Conservation (phyloP, 768 basidiomycete species). For the Hygrophorus pudorinus region DNA sequence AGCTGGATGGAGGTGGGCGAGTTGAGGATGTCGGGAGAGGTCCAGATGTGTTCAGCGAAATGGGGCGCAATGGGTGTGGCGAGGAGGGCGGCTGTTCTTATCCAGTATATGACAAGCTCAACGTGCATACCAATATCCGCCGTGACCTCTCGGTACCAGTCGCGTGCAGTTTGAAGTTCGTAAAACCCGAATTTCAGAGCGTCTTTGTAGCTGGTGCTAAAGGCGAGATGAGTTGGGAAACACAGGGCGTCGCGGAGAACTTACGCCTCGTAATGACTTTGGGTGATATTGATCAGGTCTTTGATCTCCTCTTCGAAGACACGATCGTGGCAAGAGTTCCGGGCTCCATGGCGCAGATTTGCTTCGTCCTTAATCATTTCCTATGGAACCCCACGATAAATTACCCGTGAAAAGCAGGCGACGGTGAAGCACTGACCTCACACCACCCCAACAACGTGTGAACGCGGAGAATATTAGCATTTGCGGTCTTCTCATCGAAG, state of each 20-base stretch:
- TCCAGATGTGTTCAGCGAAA: conserved; percentile 88
- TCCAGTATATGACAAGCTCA: conserved; percentile 81
- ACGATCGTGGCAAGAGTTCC: conserved; percentile 71
- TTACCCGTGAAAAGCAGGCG: neutral
- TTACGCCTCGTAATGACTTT: conserved; percentile 74
- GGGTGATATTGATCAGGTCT: conserved; percentile 72
- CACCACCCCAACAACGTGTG: conserved; percentile 90
- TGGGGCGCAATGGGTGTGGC: conserved; percentile 87
- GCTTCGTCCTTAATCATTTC: conserved; percentile 70
- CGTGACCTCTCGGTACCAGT: conserved; percentile 95
- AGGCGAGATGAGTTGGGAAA: neutral
- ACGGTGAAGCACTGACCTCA: conserved; percentile 42
- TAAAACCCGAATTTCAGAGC: conserved; percentile 94
- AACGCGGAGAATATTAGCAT: conserved; percentile 89
- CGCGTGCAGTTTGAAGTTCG: conserved; percentile 84
- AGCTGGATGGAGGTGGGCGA: conserved; percentile 69
- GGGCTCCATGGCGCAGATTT: conserved; percentile 63
- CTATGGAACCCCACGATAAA: conserved; percentile 26
- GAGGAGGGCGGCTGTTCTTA: conserved; percentile 70
- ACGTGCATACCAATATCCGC: conserved; percentile 84
- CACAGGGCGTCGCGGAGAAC: conserved; percentile 18
- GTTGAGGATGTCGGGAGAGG: conserved; percentile 44
- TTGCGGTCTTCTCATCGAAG: conserved; percentile 97
- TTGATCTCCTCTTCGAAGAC: conserved; percentile 91
- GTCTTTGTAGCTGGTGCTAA: conserved; percentile 89